phyloP scores from a whole-genome alignment of 441 rosid genomes.

The Euphorbia celastroides region DNA sequence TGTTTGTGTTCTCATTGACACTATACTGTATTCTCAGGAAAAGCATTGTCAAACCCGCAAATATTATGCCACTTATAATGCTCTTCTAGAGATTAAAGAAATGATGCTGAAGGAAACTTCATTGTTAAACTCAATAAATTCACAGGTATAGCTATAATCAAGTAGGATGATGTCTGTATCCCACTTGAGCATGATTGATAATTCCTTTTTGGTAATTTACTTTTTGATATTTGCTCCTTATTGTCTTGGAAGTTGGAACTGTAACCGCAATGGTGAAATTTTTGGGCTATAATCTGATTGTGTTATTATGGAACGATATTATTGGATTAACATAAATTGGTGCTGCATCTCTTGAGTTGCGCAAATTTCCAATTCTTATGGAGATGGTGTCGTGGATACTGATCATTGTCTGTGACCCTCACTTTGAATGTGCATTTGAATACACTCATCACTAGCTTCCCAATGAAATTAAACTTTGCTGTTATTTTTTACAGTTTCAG shows the following conservation, averaged over 20 bases:
- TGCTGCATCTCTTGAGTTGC: neutral
- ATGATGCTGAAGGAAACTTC: conserved; percentile 82
- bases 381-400: neutral
- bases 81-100: conserved; percentile 79
- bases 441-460: neutral
- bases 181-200: neutral
- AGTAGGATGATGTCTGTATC: no score
- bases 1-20: neutral
- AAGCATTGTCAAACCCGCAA: conserved; percentile 72
- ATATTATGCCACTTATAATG: conserved; percentile 70
- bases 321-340: neutral
- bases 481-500: conserved; percentile 49
- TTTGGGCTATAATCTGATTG: no score
- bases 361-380: neutral
- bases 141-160: conserved; percentile 58
- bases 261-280: no score
- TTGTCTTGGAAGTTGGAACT: neutral
- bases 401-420: no score
- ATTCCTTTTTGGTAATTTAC: neutral
- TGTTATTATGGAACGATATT: no score
- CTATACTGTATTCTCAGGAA: conserved; percentile 37
- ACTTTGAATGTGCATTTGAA: neutral
- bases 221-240: neutral
- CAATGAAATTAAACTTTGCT: conserved; percentile 14
- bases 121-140: conserved; percentile 63